Percentiles rank a stretch among this genome's conserved stretches.
Conservation (phyloP, 2,329 filamentous ascomycete species). For the Alternaria sp. region DNA sequence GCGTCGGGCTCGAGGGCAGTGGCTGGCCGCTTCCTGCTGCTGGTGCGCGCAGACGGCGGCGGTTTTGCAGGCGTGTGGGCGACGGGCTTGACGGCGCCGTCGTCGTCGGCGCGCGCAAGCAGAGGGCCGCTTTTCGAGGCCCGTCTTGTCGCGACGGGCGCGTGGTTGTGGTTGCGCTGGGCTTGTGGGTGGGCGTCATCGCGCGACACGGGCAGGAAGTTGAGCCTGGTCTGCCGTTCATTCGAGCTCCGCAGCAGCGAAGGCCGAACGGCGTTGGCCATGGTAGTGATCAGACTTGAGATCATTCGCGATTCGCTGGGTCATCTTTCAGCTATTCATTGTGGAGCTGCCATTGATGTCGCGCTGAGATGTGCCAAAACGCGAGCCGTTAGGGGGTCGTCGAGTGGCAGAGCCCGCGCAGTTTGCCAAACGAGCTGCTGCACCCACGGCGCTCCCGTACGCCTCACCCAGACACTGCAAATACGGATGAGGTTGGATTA, state of each 20-base stretch:
- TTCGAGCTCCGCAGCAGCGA: slow-evolving; percentile 36
- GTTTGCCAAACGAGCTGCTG: slow-evolving; percentile 25
- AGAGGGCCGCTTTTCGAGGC: slow-evolving; percentile 32
- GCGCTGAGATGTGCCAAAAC: slow-evolving; percentile 35
- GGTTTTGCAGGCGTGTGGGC: slow-evolving; percentile 16
- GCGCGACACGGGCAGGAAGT: slow-evolving; percentile 37
- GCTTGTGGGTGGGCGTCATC: slow-evolving; percentile 29
- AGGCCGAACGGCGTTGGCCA: slow-evolving; percentile 37
- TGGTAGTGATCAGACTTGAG: slow-evolving; percentile 23
- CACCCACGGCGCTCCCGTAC: slow-evolving; percentile 1
- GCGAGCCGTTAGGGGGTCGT: slow-evolving; percentile 38
- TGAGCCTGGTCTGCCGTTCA: slow-evolving; percentile 41
- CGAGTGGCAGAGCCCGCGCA: slow-evolving; percentile 28
- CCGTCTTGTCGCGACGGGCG: slow-evolving; percentile 35
- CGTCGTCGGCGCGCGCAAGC: slow-evolving; percentile 28
- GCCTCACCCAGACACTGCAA: slow-evolving; percentile 4
- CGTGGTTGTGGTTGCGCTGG: slow-evolving; percentile 22
- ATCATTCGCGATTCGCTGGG: slow-evolving; percentile 28
- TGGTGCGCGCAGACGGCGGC: slow-evolving; percentile 28
- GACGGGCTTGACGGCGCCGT: slow-evolving; percentile 22
- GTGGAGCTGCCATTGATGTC: slow-evolving; percentile 39
- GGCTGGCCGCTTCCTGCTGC: slow-evolving; percentile 41
- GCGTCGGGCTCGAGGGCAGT: slow-evolving; percentile 30
- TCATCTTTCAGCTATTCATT: slow-evolving; percentile 35
- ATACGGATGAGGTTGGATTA: slow-evolving; percentile 17